Evolutionary conservation across 176 grass and related monocot species (phyloP).

Genomic region (Cymbopogon citratus): DNA sequence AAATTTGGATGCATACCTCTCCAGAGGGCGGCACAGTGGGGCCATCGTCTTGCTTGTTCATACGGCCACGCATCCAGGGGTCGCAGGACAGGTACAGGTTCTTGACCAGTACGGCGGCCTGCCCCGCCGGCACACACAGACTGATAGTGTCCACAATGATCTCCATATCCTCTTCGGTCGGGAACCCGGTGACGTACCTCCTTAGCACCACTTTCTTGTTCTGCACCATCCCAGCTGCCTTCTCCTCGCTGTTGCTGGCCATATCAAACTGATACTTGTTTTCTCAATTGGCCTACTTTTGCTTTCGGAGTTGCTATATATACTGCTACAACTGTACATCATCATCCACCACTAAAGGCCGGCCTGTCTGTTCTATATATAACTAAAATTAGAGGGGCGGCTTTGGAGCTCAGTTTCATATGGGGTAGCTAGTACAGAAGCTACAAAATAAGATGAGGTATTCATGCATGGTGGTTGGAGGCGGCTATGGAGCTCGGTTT

Average conservation of each 20-base stretch:
- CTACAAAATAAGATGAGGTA: neutral
- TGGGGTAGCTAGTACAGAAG: neutral
- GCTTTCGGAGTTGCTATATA: neutral
- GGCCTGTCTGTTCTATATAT: neutral
- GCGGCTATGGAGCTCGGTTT: neutral
- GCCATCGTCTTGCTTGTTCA: neutral
- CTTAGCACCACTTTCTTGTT: constrained; percentile 27
- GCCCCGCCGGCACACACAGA: neutral
- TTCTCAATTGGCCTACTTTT: no score
- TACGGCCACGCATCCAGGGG: neutral
- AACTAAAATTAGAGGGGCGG: neutral
- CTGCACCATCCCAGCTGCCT: neutral
- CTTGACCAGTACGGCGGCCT: constrained; percentile 30
- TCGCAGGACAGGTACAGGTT: constrained; percentile 53
- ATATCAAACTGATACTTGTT: neutral
- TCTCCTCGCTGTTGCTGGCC: neutral
- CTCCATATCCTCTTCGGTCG: constrained; percentile 34
- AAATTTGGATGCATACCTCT: neutral
- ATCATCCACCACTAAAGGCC: neutral
- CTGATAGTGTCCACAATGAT: neutral
- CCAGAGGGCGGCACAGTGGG: no score
- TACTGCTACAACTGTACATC: neutral
- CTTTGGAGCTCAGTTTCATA: neutral
- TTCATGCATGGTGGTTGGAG: neutral
- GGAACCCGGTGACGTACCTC: constrained; percentile 26